Conservation (phyloP, 768 basidiomycete genomes). For the Termitomyces sp. region DNA sequence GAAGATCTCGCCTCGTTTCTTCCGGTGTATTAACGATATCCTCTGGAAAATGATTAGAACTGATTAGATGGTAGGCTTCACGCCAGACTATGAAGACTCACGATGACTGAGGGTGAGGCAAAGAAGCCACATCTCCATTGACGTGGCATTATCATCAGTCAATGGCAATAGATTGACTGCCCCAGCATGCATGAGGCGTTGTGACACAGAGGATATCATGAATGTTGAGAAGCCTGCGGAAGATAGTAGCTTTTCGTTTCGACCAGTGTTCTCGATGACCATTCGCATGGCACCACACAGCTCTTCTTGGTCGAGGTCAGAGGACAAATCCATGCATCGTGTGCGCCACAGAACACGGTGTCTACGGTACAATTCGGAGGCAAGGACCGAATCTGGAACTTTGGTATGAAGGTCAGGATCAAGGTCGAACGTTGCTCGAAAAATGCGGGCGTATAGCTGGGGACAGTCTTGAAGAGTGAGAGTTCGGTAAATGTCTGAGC, state of each 20-base stretch:
- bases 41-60: constrained; percentile 16
- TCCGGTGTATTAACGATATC: constrained; percentile 33
- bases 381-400: constrained; percentile 38
- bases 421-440: constrained; percentile 46
- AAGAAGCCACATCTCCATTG: constrained; percentile 37
- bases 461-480: constrained; percentile 43
- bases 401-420: constrained; percentile 21
- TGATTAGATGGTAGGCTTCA: not conserved
- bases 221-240: constrained; percentile 36
- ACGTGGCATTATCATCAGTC: constrained; percentile 15
- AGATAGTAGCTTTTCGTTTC: constrained; percentile 44
- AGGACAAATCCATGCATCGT: constrained; percentile 30
- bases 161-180: constrained; percentile 3
- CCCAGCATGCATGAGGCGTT: constrained; percentile 10
- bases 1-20: constrained; percentile 37
- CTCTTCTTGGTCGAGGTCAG: constrained; percentile 33
- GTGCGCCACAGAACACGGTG: constrained; percentile 47
- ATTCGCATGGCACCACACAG: constrained; percentile 59
- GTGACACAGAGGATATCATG: constrained; percentile 27
- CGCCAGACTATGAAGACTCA: constrained; percentile 21
- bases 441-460: constrained; percentile 56
- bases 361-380: constrained; percentile 46
- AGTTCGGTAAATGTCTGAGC: constrained; percentile 37
- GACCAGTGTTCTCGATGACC: constrained; percentile 52
- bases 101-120: constrained; percentile 36